Evolutionary conservation across 495 filamentous ascomycete species (phyloP).

Genomic region (Aspergillus leporis): DNA sequence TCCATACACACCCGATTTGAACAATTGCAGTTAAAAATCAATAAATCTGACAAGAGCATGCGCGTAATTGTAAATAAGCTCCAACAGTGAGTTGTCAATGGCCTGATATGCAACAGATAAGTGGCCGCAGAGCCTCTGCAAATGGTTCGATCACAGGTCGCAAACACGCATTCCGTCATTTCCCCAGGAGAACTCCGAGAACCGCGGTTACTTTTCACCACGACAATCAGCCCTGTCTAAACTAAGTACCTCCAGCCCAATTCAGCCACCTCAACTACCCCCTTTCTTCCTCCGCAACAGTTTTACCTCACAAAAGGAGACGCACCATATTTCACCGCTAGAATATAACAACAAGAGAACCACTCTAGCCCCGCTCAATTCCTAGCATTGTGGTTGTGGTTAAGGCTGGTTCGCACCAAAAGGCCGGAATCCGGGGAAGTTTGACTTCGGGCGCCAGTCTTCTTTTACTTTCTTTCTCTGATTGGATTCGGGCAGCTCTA

Average conservation of each 20-base stretch:
- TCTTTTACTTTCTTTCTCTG: background rate
- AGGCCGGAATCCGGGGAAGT: conserved; percentile 18
- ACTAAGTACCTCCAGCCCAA: too few relatives aligned
- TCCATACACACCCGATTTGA: background rate
- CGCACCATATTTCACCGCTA: too few relatives aligned
- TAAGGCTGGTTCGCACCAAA: background rate
- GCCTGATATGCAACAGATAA: background rate
- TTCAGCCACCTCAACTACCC: background rate
- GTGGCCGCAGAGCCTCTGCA: background rate
- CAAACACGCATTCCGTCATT: background rate
- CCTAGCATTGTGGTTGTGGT: too few relatives aligned
- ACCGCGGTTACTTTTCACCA: background rate
- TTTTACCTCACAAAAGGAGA: too few relatives aligned
- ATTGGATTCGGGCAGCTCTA: background rate
- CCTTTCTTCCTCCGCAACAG: too few relatives aligned
- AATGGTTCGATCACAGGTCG: background rate
- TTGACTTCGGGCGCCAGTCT: conserved; percentile 2
- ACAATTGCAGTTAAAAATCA: background rate
- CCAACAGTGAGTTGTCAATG: background rate
- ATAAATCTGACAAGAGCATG: background rate
- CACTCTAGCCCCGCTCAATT: too few relatives aligned
- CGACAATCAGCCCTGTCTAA: background rate
- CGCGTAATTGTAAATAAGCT: background rate
- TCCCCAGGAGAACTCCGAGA: background rate
- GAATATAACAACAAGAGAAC: too few relatives aligned